A percentile compares a stretch with the other conserved stretches of the same genome.
These are phyloP conservation scores for Cornus florida DNA, from an alignment of 148 eudicot species.

Conservation along the genomic window DNA sequence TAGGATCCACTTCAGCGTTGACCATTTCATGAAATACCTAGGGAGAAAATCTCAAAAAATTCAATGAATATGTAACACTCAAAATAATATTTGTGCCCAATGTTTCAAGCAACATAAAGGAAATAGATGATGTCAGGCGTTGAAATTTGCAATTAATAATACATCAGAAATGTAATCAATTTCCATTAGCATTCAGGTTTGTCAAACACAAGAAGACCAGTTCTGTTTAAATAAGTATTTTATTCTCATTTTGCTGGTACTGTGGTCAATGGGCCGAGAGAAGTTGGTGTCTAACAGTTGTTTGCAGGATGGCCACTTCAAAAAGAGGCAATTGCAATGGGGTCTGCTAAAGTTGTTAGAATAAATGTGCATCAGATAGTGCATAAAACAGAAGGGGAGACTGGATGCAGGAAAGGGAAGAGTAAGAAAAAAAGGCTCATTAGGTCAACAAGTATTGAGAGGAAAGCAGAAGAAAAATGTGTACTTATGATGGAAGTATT, in stretches of 20 bases:
- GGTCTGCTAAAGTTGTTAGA: background rate
- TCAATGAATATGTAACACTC: background rate
- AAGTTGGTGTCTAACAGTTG: background rate
- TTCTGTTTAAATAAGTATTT: background rate
- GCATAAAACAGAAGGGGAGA: background rate
- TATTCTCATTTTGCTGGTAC: background rate
- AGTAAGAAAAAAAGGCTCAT: no score
- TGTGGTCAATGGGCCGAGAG: background rate
- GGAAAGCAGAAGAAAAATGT: no score
- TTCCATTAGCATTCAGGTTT: background rate
- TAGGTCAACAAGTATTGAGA: no score
- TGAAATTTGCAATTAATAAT: background rate
- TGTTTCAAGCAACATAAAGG: background rate
- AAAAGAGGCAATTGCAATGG: background rate
- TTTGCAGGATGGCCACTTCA: background rate
- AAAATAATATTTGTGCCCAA: background rate
- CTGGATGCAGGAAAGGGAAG: no score
- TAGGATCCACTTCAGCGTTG: slow-evolving; percentile 80
- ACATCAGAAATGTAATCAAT: background rate
- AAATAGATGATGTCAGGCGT: background rate
- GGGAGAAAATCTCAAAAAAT: slow-evolving; percentile 13
- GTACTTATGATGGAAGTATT: no score
- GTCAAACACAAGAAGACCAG: background rate
- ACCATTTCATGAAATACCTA: slow-evolving; percentile 98
- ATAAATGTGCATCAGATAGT: background rate